phyloP scores from a whole-genome alignment of 345 rosid genomes.

The Turnera subulata region DNA sequence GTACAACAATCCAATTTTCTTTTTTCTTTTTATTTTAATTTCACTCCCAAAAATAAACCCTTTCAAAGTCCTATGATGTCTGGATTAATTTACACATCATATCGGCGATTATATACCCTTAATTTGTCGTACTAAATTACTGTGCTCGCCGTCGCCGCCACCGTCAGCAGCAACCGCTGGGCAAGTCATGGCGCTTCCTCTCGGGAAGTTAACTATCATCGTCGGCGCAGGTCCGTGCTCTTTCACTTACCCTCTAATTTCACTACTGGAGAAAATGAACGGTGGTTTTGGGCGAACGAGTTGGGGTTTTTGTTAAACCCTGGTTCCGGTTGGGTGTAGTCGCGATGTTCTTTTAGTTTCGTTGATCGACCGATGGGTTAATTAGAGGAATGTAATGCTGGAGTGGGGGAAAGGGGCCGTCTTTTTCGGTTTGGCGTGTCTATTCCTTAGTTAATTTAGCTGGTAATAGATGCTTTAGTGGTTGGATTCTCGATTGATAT shows the following conservation, averaged over 20 bases:
- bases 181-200: slow-evolving; percentile 44
- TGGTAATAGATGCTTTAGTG: too few species aligned
- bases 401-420: neutral
- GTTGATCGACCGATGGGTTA: too few species aligned
- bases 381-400: neutral
- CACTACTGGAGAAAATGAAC: too few species aligned
- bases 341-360: too few species aligned
- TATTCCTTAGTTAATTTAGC: too few species aligned
- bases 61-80: too few species aligned
- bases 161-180: neutral
- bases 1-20: too few species aligned
- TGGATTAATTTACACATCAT: neutral
- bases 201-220: slow-evolving; percentile 56
- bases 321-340: neutral
- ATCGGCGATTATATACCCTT: neutral
- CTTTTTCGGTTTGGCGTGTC: too few species aligned
- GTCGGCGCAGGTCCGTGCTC: slow-evolving; percentile 50
- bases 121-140: neutral
- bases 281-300: neutral
- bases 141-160: too few species aligned
- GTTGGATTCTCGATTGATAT: too few species aligned
- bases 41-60: too few species aligned
- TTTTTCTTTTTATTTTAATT: too few species aligned
- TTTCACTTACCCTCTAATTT: neutral
- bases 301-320: neutral